Evolutionary conservation across 192 early-diverging fungal genomes (phyloP), one percentile per base, ranked within the genome.

Genomic region (Obelidium mucronatum): DNA sequence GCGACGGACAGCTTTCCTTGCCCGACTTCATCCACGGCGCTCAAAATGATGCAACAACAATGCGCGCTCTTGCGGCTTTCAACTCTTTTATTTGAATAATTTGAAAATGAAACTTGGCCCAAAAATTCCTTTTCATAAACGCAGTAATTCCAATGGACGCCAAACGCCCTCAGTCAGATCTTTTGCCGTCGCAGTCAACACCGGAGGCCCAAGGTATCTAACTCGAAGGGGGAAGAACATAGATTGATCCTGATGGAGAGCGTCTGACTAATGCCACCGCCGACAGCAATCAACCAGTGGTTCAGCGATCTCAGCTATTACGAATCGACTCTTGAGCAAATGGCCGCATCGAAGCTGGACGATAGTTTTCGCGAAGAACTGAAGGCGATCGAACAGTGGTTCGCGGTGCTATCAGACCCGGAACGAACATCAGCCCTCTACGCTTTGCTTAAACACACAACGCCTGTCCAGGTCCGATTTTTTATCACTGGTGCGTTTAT

Each of bases 361-460:
- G 82, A 80, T 48, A 63, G 40, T 61, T 82, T 82, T 95, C 91
- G 93, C 67, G 95, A 96, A 58, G 96, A 96, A 79, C 89, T 98
- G 53, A 88, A 90, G 55, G 92, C 95, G 52, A 93, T 98, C 56
- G 95, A 98, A 80, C 91, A 96, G 70, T 98, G 97, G 97, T 95
- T 98, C 81, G 87, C 88, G 4, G 92, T 95, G 36, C 85, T 96
- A 59, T 88, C 91, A 2, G 95, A 98, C 74, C 90, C 94, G 33
- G 97, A 98, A 84, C 84, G 94, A 34, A 97, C 95, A 19, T 90
- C 94, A n/a, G 91, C 94, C 28, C 88, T 98, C 70, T 97, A 97
- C 85, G 90, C 92, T 44, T 88, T 98, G 37, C 85, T 98, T 63
- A 95, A 97, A 81, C 91, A 94, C 82, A 90, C 94, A 11, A 94